phyloP scores from a whole-genome alignment of 2,329 filamentous ascomycete species.

The Fusarium graminum region DNA sequence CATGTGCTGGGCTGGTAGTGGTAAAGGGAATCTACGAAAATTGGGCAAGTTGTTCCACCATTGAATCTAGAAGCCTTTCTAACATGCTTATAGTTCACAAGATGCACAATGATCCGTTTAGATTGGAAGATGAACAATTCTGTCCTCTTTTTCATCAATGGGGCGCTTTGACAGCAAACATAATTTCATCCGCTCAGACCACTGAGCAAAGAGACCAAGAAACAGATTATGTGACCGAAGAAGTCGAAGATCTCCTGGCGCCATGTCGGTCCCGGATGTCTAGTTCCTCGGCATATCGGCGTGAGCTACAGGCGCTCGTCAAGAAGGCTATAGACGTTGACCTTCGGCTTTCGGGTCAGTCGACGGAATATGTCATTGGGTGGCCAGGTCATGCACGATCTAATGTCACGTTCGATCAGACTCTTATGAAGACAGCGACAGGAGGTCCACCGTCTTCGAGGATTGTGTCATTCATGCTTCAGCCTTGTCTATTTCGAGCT shows the following conservation, averaged over 20 bases:
- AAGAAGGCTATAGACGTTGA: slow-evolving; percentile 1
- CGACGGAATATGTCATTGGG: not conserved
- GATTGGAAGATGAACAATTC: not conserved
- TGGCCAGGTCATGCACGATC: not conserved
- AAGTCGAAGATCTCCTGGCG: not conserved
- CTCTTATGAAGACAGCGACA: not conserved
- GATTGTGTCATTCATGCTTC: not conserved
- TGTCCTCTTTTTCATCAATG: not conserved
- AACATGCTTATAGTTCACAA: too few species aligned
- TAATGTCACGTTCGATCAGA: not conserved
- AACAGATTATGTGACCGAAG: not conserved
- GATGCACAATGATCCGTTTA: not conserved
- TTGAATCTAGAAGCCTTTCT: not conserved
- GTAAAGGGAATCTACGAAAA: not conserved
- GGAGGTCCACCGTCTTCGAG: not conserved
- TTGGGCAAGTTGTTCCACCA: not conserved
- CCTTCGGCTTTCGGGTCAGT: not conserved
- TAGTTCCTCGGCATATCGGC: not conserved
- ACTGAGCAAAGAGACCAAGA: not conserved
- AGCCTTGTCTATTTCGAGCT: not conserved
- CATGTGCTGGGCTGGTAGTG: not conserved
- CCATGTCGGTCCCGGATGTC: not conserved
- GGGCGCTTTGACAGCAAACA: not conserved
- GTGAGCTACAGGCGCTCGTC: not conserved
- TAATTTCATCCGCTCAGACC: not conserved